Base-by-base conservation (phyloP, 1,284 basidiomycete species). In the Cyathus olla region DNA sequence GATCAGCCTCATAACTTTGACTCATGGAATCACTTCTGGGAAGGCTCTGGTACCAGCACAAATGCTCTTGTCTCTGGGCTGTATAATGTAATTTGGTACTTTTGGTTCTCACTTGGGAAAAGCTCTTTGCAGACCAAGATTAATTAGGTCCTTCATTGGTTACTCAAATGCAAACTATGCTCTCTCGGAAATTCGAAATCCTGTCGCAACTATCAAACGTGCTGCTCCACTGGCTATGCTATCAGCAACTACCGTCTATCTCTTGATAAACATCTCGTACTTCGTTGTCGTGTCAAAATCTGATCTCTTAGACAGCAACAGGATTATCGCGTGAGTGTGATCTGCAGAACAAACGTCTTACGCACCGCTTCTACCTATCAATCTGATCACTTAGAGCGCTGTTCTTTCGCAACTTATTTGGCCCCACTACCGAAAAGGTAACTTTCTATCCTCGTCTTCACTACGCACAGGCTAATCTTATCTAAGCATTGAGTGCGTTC, bases 111-210 rank as follows among this genome's bases (percentile, higher is more conserved):
- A 8, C 13, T 13, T 35, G 13, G 13, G 31, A 35, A 35, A 35
- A 35, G 80, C 65, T 21, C 27, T 27, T 8, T 17, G 11, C 26
- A 48, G 5, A 27, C 37, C 22, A 50, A 39, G 31, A 55, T 39
- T 40, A 49, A n/a, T 17, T 24, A 91, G 90, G 90, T 89, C 88
- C 0, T 91, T 87, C 70, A 82, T 85, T 54, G 91, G 91, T 0
- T 93, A 91, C 69, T 86, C 87, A 0, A 91, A 89, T 59, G 90
- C 89, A 17, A 92, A 92, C 68, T 92, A 91, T 62, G 89, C 88
- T 0, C 78, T 93, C 3, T 90, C 89, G 4, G 90, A 93, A 68
- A 80, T 91, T 15, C 83, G 82, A 26, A 81, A 92, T 65, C 91
- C 91, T 1, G 82, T 91, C 4, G 81, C 83, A 35, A 92, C 91